These are phyloP conservation scores for Coemansia sp. DNA, from an alignment of 371 early-diverging fungal genomes.

Conservation along the genomic window DNA sequence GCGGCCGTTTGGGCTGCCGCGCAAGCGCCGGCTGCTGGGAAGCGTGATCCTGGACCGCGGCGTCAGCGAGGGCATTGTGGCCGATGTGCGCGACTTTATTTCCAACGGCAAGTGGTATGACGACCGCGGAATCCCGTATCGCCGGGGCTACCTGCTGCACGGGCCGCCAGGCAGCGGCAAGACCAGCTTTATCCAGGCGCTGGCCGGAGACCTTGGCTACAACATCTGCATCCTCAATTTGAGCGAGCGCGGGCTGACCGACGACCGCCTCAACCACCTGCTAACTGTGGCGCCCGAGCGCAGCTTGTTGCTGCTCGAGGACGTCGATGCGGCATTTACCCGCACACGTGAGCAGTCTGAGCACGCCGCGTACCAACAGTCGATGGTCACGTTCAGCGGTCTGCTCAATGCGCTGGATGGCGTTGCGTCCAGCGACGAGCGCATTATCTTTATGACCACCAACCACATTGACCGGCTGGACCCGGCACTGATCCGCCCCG, in stretches of 20 bases:
- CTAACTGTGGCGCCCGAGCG: conserved; percentile 94
- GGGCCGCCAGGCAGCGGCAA: conserved; percentile 99
- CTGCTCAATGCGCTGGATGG: conserved; percentile 99
- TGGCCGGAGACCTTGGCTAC: conserved; percentile 96
- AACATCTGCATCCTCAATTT: conserved; percentile 97
- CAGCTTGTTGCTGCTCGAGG: conserved; percentile 97
- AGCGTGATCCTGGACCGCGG: conserved; percentile 87
- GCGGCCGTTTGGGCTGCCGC: conserved; percentile 95
- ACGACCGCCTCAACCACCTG: conserved; percentile 92
- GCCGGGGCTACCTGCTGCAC: conserved; percentile 96
- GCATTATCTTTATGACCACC: conserved; percentile 99
- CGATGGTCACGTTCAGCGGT: conserved; percentile 98
- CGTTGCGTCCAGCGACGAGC: conserved; percentile 96
- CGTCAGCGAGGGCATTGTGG: conserved; percentile 70
- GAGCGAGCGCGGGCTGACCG: conserved; percentile 92
- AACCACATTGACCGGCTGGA: conserved; percentile 97
- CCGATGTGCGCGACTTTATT: conserved; percentile 86
- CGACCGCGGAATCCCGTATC: conserved; percentile 94
- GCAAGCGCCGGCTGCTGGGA: conserved; percentile 76
- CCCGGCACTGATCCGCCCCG: conserved; percentile 97
- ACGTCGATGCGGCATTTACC: conserved; percentile 98
- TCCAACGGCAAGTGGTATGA: conserved; percentile 91
- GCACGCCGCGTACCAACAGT: conserved; percentile 64
- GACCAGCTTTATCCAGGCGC: conserved; percentile 96
- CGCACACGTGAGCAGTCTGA: conserved; percentile 60